Evolutionary conservation across 208 protist species (phyloP), one percentile per base, ranked within the genome.

Genomic region (Acanthamoeba triangularis): DNA sequence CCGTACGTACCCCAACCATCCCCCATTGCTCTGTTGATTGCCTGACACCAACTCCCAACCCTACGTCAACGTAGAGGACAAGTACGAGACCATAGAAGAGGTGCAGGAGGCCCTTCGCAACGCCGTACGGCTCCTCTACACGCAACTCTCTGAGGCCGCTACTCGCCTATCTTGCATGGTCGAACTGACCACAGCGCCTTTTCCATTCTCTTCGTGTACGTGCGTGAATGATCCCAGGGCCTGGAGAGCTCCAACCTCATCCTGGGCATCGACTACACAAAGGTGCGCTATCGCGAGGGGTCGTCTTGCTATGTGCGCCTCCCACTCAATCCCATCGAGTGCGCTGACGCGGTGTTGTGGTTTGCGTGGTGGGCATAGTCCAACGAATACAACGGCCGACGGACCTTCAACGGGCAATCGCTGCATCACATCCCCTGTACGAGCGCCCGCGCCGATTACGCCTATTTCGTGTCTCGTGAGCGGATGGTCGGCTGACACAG

Each of bases 221-320:
- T 72, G 20, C 63, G 28, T 72, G 5, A n/a, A n/a, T n/a, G n/a
- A n/a, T 20, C 35, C 2, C 72, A 80, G 72, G 93, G 93, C 30
- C 25, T 96, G 23, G 95, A 96, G 94, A 88, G 63, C 52, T 96
- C 90, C 44, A 95, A 95, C 52, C 76, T 96, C 69, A 96, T 96
- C 74, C 33, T 96, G 41, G 95, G 95, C 61, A 65, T 76, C 18
- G 61, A 78, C 30, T 94, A 76, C 52, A 94, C 63, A 35, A 90
- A 80, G 72, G 72, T 80, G 35, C 72, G 16, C 63, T 25, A 3
- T 5, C 23, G 59, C 59, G 3, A 80, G 35, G 11, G 14, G 35
- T 47, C 25, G 25, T 54, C 72, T 90, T 92, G 18, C 78, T 28
- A 28, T 8, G 47, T 37, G 52, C 10, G 33, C 18, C 10, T 44